phyloP scores from a whole-genome alignment of 768 basidiomycete genomes.

The Kwoniella europaea region DNA sequence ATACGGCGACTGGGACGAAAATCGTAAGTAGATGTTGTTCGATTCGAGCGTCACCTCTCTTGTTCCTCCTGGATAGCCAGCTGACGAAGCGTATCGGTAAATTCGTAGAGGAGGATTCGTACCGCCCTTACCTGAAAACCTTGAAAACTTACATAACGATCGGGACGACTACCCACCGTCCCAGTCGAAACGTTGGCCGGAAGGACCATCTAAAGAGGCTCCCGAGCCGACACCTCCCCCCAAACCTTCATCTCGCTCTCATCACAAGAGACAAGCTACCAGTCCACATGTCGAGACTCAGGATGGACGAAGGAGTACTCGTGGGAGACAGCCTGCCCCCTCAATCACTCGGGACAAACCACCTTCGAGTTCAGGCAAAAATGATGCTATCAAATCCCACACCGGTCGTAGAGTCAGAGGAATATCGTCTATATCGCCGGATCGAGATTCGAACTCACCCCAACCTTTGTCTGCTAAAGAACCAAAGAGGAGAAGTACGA shows the following conservation, averaged over 20 bases:
- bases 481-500: constrained; percentile 88
- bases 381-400: constrained; percentile 11
- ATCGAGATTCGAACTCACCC: constrained; percentile 24
- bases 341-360: constrained; percentile 30
- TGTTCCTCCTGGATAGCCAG: not conserved
- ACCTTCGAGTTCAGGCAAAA: constrained; percentile 3
- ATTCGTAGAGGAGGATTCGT: constrained; percentile 15
- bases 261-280: constrained; percentile 36
- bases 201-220: constrained; percentile 26
- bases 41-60: not conserved
- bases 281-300: constrained; percentile 24
- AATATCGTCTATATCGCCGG: constrained; percentile 19
- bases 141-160: constrained; percentile 38
- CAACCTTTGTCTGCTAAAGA: constrained; percentile 31
- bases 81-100: not conserved
- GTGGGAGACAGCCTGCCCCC: constrained; percentile 7
- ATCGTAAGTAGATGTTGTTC: constrained; percentile 64
- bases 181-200: constrained; percentile 52
- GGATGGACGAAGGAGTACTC: constrained; percentile 23
- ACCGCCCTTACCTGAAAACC: constrained; percentile 46
- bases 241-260: constrained; percentile 28
- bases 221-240: constrained; percentile 18
- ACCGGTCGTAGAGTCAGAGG: constrained; percentile 18
- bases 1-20: constrained; percentile 59
- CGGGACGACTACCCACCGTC: constrained; percentile 47